Evolutionary conservation across 140 eudicot species (phyloP), one percentile per base, ranked within the genome.

Genomic region (Stevia rebaudiana): DNA sequence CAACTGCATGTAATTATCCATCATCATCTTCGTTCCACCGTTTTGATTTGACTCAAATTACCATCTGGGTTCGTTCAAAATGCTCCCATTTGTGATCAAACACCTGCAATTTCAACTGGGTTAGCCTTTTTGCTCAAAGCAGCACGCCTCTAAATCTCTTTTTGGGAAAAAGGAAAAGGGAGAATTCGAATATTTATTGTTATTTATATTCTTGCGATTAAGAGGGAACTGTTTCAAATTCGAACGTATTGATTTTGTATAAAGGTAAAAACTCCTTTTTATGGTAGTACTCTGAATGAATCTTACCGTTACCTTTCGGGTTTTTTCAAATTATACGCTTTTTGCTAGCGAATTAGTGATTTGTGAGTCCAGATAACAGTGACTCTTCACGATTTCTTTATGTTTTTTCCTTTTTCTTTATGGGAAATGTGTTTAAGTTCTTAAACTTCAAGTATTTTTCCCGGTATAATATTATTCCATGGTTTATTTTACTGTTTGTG

Each of bases 171-270:
- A 74, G 74, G 33, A 59, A 60, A 24, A 55, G 55, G 31, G 63
- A 47, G 31, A 12, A 16, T 35, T 25, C 11, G 40, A 73, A 13
- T 31, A 17, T 72, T 63, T 36, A 52, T 64, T 72, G 8, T 51
- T 50, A 24, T 67, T 67, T 3, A 15, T 40, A 12, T 52, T 52
- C 2, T n/a, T 43, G 60, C 60, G 44, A 58, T 73, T 73, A 65
- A 76, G 80, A 65, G 86, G 80, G 83, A 77, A 81, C 79, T 50
- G 82, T 78, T 84, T 68, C 80, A 73, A 84, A 80, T 67, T 71
- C 75, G 71, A 76, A 61, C 68, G 69, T 55, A 57, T 67, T 52
- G 42, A 28, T 23, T 25, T 42, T 15, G 58, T 41, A 25, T 74
- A 74, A 81, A 84, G 79, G 90, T 79, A 64, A 36, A 3, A 46